Base-by-base conservation (phyloP, 345 rosid species). In the Rhodamnia argentea region DNA sequence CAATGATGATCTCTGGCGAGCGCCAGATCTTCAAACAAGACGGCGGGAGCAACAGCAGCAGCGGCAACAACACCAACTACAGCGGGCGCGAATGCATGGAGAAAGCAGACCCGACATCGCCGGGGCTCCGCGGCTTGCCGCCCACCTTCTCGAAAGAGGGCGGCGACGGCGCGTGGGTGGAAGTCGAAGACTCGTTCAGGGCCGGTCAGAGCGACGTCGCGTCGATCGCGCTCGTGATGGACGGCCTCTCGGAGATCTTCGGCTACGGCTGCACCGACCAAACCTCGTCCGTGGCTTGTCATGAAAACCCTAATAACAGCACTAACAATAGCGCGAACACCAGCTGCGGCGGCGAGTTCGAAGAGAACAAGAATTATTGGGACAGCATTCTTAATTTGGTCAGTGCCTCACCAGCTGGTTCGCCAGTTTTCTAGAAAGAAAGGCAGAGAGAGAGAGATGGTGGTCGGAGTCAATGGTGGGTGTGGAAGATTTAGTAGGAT, bases 211-310 rank as follows among this genome's bases (percentile, higher is more conserved):
- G 42, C 81, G 14, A 70, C 32, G 81, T 27, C 40, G 44, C 14
- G 42, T 93, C 82, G 93, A 86, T 7, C 91, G 91, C 37, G 3
- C 88, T 47, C 74, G 76, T 87, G 3, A 88, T 92, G 89, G 95
- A 90, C 74, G 98, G 76, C 95, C 95, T 18, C 93, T 94, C 92
- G 93, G 94, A 18, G 92, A 88, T 87, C 95, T 94, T n/a, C 82
- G 94, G 32, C 91, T 95, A 89, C 75, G 89, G 87, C 86, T 90
- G 84, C 44, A 44, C 22, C 50, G 82, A 29, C 82, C 82, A 32
- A 13, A 37, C 23, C 24, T 74, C 44, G 50, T 74, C 82, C 15
- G 52, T 64, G 92, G 62, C 86, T 94, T 4, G 89, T 57, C 91
- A 89, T 4, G 91, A 88, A 85, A 91, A 90, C 18, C 89, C 93